Evolutionary conservation across 352 stramenopile species (phyloP).

Genomic region (Globisporangium nunn): DNA sequence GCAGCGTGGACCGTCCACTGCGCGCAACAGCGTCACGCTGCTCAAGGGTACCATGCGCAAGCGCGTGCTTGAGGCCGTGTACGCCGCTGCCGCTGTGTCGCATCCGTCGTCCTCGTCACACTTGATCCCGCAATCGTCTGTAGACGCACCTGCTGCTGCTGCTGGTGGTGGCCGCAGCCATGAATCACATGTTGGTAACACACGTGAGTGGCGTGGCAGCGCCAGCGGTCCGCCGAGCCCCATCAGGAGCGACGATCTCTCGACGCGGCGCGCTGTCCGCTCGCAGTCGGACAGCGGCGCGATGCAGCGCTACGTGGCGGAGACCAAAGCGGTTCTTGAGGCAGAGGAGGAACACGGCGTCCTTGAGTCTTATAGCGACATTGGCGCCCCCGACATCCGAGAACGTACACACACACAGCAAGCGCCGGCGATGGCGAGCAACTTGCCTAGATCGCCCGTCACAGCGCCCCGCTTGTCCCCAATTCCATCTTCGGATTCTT

Average conservation of each 20-base stretch:
- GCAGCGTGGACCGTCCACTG: slow-evolving; percentile 51
- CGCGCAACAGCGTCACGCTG: slow-evolving; percentile 51
- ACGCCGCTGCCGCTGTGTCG: neutral
- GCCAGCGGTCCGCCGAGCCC: slow-evolving; percentile 4
- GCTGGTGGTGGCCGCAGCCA: neutral
- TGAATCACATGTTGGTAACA: neutral
- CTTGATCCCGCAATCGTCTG: neutral
- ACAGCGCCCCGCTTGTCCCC: neutral
- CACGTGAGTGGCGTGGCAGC: neutral
- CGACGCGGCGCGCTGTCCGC: slow-evolving; percentile 17
- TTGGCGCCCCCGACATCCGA: no score
- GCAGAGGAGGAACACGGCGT: neutral
- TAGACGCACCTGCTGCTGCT: neutral
- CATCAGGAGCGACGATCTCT: slow-evolving; percentile 1
- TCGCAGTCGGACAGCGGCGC: slow-evolving; percentile 44
- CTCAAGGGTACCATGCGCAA: slow-evolving; percentile 61
- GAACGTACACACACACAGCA: neutral
- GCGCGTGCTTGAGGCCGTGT: slow-evolving; percentile 30
- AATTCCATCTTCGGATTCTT: no score
- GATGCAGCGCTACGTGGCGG: slow-evolving; percentile 14
- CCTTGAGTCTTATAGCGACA: no score
- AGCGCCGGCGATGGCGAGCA: neutral
- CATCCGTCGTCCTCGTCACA: no score
- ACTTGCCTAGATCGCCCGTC: no score
- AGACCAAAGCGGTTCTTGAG: neutral